Base-by-base conservation (phyloP, 768 basidiomycete species). In the Cystoderma amianthinum region DNA sequence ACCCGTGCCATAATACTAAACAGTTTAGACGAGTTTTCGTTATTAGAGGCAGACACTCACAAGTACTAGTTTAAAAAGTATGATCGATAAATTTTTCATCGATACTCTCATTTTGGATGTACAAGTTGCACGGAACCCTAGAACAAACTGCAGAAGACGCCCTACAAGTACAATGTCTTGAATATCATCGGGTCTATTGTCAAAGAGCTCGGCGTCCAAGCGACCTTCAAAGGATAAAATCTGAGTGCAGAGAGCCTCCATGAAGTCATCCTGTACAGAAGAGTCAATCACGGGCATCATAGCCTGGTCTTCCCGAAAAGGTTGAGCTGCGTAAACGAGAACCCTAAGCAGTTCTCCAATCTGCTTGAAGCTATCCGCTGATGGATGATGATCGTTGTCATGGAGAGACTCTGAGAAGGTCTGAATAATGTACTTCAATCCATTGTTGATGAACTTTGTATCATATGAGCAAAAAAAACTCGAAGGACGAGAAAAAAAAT, bases 391-490 rank as follows among this genome's bases (percentile, higher is more conserved):
- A n/a, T n/a, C n/a, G 15, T 30, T 30, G 28, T 30, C 15, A 30
- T 9, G 28, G 9, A 30, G 60, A 43, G 65, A 32, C 54, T 70
- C 53, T 35, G 57, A 43, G 47, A 84, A 57, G 13, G 80, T 68
- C 25, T 79, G 74, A 4, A 72, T 69, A 13, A 88, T 76, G 47
- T 78, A 78, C 41, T 71, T 71, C 32, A 89, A 63, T 1, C 87
- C 86, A 24, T 78, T 85, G 46, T 85, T 84, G 44, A 88, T 71
- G 51, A 90, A 84, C 85, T 89, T n/a, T n/a, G n/a, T n/a, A n/a
- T n/a, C n/a, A n/a, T n/a, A n/a, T 36, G 0, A 9, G 36, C n/a
- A 17, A 21, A 9, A 30, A 25, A 21, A 3, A 20, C 30, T 41
- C 20, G 19, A 20, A 32, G 7, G 11, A 42, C 42, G 21, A 28